Conservation (phyloP, 2,329 filamentous ascomycete species). For the Colletotrichum nymphaeae region DNA sequence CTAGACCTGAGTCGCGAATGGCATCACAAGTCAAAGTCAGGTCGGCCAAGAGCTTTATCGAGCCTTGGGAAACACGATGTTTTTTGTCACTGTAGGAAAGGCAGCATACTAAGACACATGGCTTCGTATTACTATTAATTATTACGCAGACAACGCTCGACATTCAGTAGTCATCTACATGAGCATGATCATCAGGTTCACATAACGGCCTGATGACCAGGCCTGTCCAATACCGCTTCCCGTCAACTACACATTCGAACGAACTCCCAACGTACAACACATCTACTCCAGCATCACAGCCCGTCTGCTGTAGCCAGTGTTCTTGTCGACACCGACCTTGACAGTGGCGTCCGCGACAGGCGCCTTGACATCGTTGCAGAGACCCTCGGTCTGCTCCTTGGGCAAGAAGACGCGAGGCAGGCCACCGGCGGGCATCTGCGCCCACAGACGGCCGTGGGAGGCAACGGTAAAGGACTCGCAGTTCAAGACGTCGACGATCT, state of each 20-base stretch:
- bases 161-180: neutral
- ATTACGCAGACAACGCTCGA: conserved; percentile 7
- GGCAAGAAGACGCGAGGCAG: conserved; percentile 31
- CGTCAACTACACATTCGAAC: neutral
- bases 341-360: conserved; percentile 20
- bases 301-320: conserved; percentile 26
- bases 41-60: neutral
- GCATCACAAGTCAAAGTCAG: neutral
- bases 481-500: conserved; percentile 53
- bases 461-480: conserved; percentile 47
- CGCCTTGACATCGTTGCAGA: conserved; percentile 29
- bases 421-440: conserved; percentile 32
- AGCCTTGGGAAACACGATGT: neutral
- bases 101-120: neutral
- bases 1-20: neutral
- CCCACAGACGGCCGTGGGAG: conserved; percentile 28
- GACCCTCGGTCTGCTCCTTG: conserved; percentile 28
- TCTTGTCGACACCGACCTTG: conserved; percentile 33
- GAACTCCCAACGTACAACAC: too few species aligned
- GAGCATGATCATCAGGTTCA: neutral
- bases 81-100: neutral
- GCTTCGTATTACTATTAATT: neutral
- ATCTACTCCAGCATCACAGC: conserved; percentile 7
- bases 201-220: neutral
- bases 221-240: neutral